Evolutionary conservation across 768 basidiomycete species (phyloP).

Genomic region (Mycena venus): DNA sequence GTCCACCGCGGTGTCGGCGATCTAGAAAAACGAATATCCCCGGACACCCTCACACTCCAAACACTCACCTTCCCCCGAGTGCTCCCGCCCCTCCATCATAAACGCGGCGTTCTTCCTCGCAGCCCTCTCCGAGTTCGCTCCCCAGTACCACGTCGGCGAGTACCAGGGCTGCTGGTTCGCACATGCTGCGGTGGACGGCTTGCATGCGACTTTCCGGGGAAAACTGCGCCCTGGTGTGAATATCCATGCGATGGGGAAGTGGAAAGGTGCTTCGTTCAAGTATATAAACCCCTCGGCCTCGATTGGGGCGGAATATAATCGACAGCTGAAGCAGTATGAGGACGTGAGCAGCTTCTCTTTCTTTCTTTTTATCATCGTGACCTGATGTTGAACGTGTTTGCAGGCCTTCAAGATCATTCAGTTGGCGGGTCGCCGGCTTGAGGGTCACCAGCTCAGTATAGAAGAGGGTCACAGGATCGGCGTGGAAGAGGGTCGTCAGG

Average conservation of each 20-base stretch:
- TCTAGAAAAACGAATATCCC: constrained; percentile 7
- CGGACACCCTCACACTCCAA: constrained; percentile 5
- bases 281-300: constrained; percentile 9
- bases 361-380: neutral
- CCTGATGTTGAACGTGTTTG: neutral
- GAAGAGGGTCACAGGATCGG: neutral
- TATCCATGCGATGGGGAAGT: constrained; percentile 7
- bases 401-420: constrained; percentile 15
- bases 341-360: neutral
- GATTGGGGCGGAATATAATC: neutral
- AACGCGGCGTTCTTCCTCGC: constrained; percentile 1
- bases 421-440: neutral
- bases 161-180: constrained; percentile 19
- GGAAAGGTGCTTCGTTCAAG: constrained; percentile 4
- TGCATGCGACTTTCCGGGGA: constrained; percentile 4
- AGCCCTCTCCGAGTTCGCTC: constrained; percentile 12
- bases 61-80: constrained; percentile 12
- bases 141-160: constrained; percentile 10
- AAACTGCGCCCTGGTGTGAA: neutral
- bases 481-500: neutral
- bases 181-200: constrained; percentile 17
- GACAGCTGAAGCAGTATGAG: neutral
- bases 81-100: constrained; percentile 8
- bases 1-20: constrained; percentile 17
- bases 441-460: neutral